Base-by-base conservation (phyloP, 371 early-diverging fungal genomes). In the Gilbertella persicaria region DNA sequence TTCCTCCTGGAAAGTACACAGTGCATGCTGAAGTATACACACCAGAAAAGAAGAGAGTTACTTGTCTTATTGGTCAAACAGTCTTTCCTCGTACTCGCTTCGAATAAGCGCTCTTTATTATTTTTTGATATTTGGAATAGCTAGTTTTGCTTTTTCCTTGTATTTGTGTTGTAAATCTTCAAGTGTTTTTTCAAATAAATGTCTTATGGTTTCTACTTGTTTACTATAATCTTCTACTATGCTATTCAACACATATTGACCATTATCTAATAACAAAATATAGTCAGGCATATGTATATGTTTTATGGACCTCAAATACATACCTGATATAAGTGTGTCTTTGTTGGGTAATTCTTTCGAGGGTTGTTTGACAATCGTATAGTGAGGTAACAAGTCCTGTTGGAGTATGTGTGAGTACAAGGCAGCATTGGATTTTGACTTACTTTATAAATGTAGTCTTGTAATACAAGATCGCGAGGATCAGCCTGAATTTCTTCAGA, bases 1-100 rank as follows among this genome's bases (percentile, higher is more conserved):
- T 77, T 52, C 77, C 72, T 75, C 42, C 66, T 66, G 72, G 72
- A 46, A 64, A 58, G 41, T 71, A 71, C 50, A 67, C 61, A 37
- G 72, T 71, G 7, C 59, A 64, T 47, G 72, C 72, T 28, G 58
- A 60, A 52, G 53, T 67, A 10, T 19, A 37, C 7, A 64, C 68
- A 40, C 53, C 56, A 13, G 60, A 59, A 19, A 55, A 57, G 16
- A 57, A 65, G 45, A 43, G 59, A 35, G 64, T 71, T 19, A 53
- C 68, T 17, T 71, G 68, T 45, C 48, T 71, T 19, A 40, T 52
- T 42, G 72, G 68, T 30, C 46, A 61, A 41, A 61, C 67, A 30
- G 37, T 35, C 4, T 71, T 71, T 30, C 67, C 66, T 29, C 55
- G 65, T 20, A 37, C 25, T 9, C 12, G 33, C 10, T 28, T 13